phyloP scores from a whole-genome alignment of 306 rosid genomes.

The Cajanus cajan region DNA sequence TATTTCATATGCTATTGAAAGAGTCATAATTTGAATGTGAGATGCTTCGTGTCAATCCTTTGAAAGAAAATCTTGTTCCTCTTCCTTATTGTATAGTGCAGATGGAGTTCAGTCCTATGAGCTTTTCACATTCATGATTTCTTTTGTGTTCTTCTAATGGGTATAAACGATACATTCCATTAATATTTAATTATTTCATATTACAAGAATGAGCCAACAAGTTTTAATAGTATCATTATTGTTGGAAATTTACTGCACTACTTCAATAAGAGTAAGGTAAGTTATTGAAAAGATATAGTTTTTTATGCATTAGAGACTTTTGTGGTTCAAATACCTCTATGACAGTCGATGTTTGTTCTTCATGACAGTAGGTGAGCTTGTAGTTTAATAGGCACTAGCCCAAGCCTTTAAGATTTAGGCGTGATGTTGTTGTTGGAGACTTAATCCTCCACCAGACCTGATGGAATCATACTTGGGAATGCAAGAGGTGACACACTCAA shows the following conservation, averaged over 20 bases:
- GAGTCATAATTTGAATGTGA: no score
- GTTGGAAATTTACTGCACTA: conserved; percentile 1
- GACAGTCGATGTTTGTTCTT: no score
- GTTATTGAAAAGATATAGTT: no score
- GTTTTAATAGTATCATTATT: neutral
- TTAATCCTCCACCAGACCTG: neutral
- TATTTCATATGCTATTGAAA: no score
- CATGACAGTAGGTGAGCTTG: neutral
- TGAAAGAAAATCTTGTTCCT: no score
- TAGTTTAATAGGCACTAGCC: neutral
- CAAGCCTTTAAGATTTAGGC: neutral
- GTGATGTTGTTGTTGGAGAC: neutral
- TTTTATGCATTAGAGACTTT: no score
- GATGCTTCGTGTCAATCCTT: no score
- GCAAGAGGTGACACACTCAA: no score
- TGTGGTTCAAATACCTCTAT: neutral
- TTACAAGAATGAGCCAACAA: neutral
- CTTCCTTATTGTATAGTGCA: no score
- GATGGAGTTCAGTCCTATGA: no score
- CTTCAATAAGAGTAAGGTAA: neutral
- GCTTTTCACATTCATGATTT: neutral
- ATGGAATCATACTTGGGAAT: no score
- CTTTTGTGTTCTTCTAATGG: neutral
- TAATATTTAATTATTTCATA: neutral
- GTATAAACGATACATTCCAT: neutral